Percentiles rank a stretch among this genome's conserved stretches.
phyloP scores from a whole-genome alignment of 2,329 filamentous ascomycete genomes.

The Colletotrichum brevisporum region DNA sequence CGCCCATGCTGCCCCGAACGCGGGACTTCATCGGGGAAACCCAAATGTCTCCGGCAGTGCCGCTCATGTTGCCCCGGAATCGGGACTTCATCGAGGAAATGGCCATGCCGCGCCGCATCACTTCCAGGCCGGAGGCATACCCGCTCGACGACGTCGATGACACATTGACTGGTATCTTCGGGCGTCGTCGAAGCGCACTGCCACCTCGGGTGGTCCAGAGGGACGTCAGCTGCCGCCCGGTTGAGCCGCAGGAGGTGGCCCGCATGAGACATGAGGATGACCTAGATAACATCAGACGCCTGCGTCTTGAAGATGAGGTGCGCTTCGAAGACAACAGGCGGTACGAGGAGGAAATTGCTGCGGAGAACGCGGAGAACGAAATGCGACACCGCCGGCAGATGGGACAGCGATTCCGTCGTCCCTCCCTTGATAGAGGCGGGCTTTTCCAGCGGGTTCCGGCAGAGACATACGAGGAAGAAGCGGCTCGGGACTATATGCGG shows the following conservation, averaged over 20 bases:
- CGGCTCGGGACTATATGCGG: constrained; percentile 27
- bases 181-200: constrained; percentile 11
- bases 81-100: constrained; percentile 19
- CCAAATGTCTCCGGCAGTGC: neutral
- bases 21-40: constrained; percentile 14
- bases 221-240: constrained; percentile 14
- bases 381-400: constrained; percentile 1
- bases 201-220: constrained; percentile 32
- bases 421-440: constrained; percentile 11
- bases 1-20: neutral
- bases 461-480: constrained; percentile 36
- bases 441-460: constrained; percentile 4
- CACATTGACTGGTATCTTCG: constrained; percentile 11
- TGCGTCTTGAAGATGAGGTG: constrained; percentile 19
- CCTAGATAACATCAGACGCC: constrained; percentile 24
- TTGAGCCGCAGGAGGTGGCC: constrained; percentile 31
- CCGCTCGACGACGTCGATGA: constrained; percentile 2
- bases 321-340: constrained; percentile 13
- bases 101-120: constrained; percentile 7
- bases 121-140: constrained; percentile 5
- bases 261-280: constrained; percentile 37
- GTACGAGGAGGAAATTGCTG: constrained; percentile 17
- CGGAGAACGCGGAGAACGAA: constrained; percentile 16
- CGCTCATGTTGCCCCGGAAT: neutral
- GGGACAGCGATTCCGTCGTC: constrained; percentile 31